Base-by-base conservation (phyloP, 2,329 filamentous ascomycete species). In the Alternaria hordeiaustralica region DNA sequence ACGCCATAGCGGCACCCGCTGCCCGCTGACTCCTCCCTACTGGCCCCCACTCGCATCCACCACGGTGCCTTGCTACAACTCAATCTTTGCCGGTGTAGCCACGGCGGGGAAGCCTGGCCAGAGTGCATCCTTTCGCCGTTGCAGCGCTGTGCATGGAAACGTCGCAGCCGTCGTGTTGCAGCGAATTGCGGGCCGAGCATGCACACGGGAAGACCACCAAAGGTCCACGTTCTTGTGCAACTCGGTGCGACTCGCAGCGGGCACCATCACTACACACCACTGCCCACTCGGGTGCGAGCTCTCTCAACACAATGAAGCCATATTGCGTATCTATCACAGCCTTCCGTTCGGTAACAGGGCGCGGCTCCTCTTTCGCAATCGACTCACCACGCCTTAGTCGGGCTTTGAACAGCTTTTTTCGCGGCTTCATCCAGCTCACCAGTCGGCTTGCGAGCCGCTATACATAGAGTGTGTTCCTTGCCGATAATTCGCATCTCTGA, bases 1-100 rank as follows among this genome's bases (percentile, higher is more conserved):
- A 78, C 77, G 77, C 73, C 76, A 78, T 78, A 68, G 64, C 63
- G 55, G 67, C 67, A 55, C 58, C 62, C 55, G 68, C 68, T 70
- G 72, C 51, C 30, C 54, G 54, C 67, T 18, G 49, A 53, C 30
- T 44, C 73, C 68, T 67, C 64, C 63, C 58, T 61, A 59, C 58
- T 41, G n/a, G 30, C 64, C 61, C 61, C 63, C 69, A 65, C 63
- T 51, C 69, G 63, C 68, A 62, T 66, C 68, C 70, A 68, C 68
- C 66, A 70, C 36, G 67, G 61, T 70, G 67, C 68, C 63, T 65
- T 56, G 45, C 55, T 55, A 63, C 57, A 63, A 62, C 56, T 63
- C 61, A 57, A 60, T 59, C 68, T 71, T 69, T 65, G 49, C 64
- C 64, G 63, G 56, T 67, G 70, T 63, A 58, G 43, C 63, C 53